These are phyloP conservation scores for Naegleria gruberi DNA, from an alignment of 208 protist genomes.

Conservation along the genomic window DNA sequence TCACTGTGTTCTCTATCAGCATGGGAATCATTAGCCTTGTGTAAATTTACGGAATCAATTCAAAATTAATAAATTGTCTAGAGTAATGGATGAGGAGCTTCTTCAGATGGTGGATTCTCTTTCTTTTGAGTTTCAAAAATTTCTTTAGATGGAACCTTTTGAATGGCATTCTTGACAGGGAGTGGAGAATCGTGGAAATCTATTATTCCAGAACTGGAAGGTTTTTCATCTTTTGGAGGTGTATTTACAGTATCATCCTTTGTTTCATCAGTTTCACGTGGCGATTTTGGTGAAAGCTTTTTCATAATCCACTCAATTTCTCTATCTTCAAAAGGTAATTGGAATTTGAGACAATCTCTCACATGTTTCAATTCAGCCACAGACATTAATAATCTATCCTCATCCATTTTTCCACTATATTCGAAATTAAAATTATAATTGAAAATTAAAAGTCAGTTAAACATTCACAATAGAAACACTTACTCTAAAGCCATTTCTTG, in stretches of 20 bases:
- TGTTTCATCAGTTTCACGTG: background rate
- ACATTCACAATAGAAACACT: background rate
- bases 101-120: background rate
- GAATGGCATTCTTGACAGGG: background rate
- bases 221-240: background rate
- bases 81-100: background rate
- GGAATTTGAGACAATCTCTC: conserved; percentile 52
- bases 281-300: background rate
- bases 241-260: background rate
- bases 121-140: background rate
- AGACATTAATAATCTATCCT: conserved; percentile 44
- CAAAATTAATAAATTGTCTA: background rate
- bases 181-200: background rate
- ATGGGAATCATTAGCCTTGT: background rate
- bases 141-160: background rate
- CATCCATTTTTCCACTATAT: background rate
- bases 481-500: background rate
- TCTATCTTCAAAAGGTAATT: conserved; percentile 27
- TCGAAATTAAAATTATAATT: background rate
- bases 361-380: conserved; percentile 65
- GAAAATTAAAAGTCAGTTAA: background rate
- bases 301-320: background rate
- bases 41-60: no score
- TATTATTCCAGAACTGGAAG: background rate
- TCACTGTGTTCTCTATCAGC: background rate